Evolutionary conservation across 192 early-diverging fungal genomes (phyloP), one percentile per base, ranked within the genome.

Genomic region (Lobosporangium transversale): DNA sequence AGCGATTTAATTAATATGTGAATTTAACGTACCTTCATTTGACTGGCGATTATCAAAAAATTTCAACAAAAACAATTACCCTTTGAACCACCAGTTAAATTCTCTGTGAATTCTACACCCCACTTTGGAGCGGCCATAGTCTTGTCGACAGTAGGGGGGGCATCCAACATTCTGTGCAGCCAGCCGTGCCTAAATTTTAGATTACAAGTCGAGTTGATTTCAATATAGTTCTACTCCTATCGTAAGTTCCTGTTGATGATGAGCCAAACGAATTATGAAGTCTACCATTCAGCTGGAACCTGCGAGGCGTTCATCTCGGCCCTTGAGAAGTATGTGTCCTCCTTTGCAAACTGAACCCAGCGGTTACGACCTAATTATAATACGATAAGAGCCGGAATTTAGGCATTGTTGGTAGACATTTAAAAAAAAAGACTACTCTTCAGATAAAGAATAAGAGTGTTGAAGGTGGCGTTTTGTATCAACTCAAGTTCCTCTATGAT

Each of bases 231-330:
- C n/a, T n/a, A n/a, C n/a, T n/a, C n/a, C n/a, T n/a, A n/a, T n/a
- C n/a, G n/a, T n/a, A n/a, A n/a, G n/a, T n/a, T n/a, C n/a, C n/a
- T n/a, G n/a, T n/a, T n/a, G n/a, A n/a, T n/a, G n/a, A n/a, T n/a
- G n/a, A n/a, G n/a, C n/a, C n/a, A n/a, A n/a, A n/a, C n/a, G n/a
- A n/a, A n/a, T n/a, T n/a, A n/a, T n/a, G n/a, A n/a, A n/a, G 4
- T 50, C 45, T 84, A 90, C 92, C 92, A 94, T 79, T 88, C 88
- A 51, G 92, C 84, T 26, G 91, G 83, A 52, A 94, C 86, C 75
- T 90, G 85, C 45, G 79, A 83, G 35, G 89, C 83, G 67, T 93
- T 90, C 62, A 86, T 79, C 65, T 76, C 73, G 40, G 73, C 73
- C 52, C 73, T 67, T 44, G 51, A 56, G 59, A 76, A 76, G 64